phyloP scores from a whole-genome alignment of 2,329 filamentous ascomycete genomes.

The Elsinoe australis region DNA sequence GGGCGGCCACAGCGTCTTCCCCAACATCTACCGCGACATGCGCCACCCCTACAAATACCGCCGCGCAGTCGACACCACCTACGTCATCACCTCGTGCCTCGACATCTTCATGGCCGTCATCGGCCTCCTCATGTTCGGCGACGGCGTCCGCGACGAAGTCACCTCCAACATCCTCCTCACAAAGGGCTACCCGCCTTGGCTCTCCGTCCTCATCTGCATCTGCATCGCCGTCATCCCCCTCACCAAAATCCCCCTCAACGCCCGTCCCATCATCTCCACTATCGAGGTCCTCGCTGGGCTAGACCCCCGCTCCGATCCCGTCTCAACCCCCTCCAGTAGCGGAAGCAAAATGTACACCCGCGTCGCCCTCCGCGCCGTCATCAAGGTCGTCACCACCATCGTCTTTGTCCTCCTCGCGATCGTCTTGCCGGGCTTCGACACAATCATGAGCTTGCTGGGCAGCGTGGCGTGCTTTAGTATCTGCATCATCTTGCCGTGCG shows the following conservation, averaged over 20 bases:
- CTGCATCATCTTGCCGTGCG: conserved; percentile 80
- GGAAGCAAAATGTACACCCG: conserved; percentile 42
- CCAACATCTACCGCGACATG: conserved; percentile 75
- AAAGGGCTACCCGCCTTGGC: conserved; percentile 60
- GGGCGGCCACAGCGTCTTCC: conserved; percentile 69
- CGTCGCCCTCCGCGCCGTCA: conserved; percentile 49
- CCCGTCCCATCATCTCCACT: conserved; percentile 78
- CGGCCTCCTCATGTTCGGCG: conserved; percentile 91
- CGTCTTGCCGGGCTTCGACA: conserved; percentile 70
- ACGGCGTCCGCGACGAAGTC: conserved; percentile 77
- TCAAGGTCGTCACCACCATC: conserved; percentile 61
- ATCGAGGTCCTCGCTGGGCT: conserved; percentile 74
- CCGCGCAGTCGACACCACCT: conserved; percentile 68
- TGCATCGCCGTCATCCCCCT: conserved; percentile 90
- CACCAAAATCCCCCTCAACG: conserved; percentile 89
- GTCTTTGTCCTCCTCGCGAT: conserved; percentile 69
- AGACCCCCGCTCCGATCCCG: conserved; percentile 48
- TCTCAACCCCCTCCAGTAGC: conserved; percentile 41
- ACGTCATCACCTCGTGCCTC: conserved; percentile 73
- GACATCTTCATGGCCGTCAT: conserved; percentile 75
- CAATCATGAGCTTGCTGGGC: conserved; percentile 85
- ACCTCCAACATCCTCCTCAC: conserved; percentile 80
- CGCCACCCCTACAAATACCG: conserved; percentile 74
- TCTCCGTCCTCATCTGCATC: conserved; percentile 73
- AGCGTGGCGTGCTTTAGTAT: conserved; percentile 88